Evolutionary conservation across 129 eudicot species (phyloP).

Genomic region (Deinandra increscens): DNA sequence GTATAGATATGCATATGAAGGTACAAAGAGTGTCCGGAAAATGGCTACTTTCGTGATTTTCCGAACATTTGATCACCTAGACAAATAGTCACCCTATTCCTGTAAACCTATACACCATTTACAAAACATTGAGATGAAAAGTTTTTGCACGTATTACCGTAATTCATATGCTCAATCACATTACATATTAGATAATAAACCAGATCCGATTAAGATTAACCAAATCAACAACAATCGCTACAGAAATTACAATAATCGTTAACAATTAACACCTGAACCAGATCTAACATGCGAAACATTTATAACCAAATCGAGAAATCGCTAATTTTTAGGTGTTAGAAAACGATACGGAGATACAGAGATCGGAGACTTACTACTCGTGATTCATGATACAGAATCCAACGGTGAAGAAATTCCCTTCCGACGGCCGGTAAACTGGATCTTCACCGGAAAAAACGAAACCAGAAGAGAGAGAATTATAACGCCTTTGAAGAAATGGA

Average conservation of each 20-base stretch:
- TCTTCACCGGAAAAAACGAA: conserved; percentile 24
- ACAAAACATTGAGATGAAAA: neutral
- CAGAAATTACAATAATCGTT: neutral
- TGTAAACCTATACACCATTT: neutral
- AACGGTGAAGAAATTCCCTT: conserved; percentile 20
- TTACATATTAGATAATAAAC: neutral
- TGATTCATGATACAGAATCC: conserved; percentile 25
- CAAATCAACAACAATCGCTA: conserved; percentile 16
- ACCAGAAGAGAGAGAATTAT: conserved; percentile 1
- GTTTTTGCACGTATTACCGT: neutral
- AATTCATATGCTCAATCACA: neutral
- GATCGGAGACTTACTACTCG: conserved; percentile 28
- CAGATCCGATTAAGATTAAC: conserved; percentile 10
- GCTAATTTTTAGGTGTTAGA: neutral
- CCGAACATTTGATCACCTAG: no score
- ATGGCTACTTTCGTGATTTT: neutral
- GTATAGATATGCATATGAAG: no score
- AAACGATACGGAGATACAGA: neutral
- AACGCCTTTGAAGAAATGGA: conserved; percentile 8
- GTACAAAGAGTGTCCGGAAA: no score
- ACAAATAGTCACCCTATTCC: no score
- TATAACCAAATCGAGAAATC: neutral
- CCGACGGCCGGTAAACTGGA: conserved; percentile 18
- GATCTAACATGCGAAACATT: conserved; percentile 12
- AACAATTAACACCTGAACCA: neutral